These are phyloP conservation scores for Candida krabiensis DNA, from an alignment of 805 yeast species.

Conservation along the genomic window DNA sequence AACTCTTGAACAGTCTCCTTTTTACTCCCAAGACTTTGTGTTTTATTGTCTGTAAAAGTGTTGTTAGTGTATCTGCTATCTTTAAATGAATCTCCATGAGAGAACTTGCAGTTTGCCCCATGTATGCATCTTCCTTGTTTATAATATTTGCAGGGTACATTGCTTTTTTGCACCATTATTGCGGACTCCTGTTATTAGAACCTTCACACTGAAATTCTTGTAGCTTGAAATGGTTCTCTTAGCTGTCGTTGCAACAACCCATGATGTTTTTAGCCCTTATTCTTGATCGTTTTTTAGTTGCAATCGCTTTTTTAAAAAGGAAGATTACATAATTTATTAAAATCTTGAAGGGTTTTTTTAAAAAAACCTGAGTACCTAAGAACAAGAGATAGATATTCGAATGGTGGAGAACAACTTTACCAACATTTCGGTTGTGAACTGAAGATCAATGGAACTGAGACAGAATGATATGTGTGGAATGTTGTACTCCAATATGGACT, in stretches of 20 bases:
- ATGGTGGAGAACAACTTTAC: too few relatives aligned
- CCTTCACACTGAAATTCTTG: too few relatives aligned
- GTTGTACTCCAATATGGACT: slow-evolving; percentile 63
- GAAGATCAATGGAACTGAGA: too few relatives aligned
- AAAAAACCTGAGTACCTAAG: background rate
- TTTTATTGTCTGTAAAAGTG: slow-evolving; percentile 6
- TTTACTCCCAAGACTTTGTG: slow-evolving; percentile 5
- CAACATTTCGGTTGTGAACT: too few relatives aligned
- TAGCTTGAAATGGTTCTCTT: background rate
- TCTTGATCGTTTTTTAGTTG: too few relatives aligned
- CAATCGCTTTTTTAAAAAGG: too few relatives aligned
- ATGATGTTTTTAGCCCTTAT: too few relatives aligned
- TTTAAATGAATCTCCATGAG: slow-evolving; percentile 36
- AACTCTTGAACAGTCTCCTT: slow-evolving; percentile 9
- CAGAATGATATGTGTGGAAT: slow-evolving; percentile 95
- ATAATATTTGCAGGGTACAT: slow-evolving; percentile 43
- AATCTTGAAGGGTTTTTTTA: too few relatives aligned
- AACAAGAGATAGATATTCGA: too few relatives aligned
- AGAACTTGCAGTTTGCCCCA: slow-evolving; percentile 44
- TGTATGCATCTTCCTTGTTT: slow-evolving; percentile 41
- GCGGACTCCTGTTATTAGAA: too few relatives aligned
- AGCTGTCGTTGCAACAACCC: too few relatives aligned
- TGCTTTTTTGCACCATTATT: slow-evolving; percentile 19
- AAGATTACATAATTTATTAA: too few relatives aligned
- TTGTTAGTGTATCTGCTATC: slow-evolving; percentile 5